These are phyloP conservation scores for Paramecium octaurelia DNA, from an alignment of 73 alveolate genomes.

Conservation along the genomic window DNA sequence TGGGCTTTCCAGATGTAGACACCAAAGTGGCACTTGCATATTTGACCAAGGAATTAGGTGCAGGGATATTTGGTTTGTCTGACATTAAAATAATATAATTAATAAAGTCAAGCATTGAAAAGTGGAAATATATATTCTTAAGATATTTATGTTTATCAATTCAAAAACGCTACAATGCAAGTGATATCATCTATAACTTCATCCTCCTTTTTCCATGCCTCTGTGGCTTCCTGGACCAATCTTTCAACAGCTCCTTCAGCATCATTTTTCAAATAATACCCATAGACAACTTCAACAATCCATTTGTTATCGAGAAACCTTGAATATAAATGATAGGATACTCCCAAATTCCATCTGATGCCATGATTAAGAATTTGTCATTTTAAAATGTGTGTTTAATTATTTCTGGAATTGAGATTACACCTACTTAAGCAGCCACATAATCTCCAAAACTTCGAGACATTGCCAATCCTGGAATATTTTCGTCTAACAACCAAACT, in stretches of 20 bases:
- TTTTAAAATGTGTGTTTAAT: constrained; percentile 68
- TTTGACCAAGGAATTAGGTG: constrained; percentile 61
- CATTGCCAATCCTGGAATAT: constrained; percentile 87
- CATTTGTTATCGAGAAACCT: constrained; percentile 52
- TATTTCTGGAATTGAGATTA: constrained; percentile 65
- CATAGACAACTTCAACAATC: constrained; percentile 46
- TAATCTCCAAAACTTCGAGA: constrained; percentile 77
- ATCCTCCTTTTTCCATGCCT: constrained; percentile 90
- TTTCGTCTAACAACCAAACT: constrained; percentile 88
- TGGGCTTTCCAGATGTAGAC: constrained; percentile 58
- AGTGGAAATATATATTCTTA: not conserved
- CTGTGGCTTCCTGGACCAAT: constrained; percentile 82
- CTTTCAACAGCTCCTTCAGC: constrained; percentile 92
- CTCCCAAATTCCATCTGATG: constrained; percentile 96
- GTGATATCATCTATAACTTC: constrained; percentile 94
- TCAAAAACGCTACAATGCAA: constrained; percentile 75
- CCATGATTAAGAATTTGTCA: constrained; percentile 90
- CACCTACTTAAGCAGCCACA: constrained; percentile 71
- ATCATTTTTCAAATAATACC: constrained; percentile 58
- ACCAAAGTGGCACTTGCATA: constrained; percentile 61
- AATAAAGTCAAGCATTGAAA: not conserved
- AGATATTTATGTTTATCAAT: not conserved
- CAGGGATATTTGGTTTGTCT: constrained; percentile 53
- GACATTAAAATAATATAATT: not conserved
- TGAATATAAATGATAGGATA: constrained; percentile 33